Conservation (phyloP, 148 eudicot species). For the Nepenthes mirabilis region DNA sequence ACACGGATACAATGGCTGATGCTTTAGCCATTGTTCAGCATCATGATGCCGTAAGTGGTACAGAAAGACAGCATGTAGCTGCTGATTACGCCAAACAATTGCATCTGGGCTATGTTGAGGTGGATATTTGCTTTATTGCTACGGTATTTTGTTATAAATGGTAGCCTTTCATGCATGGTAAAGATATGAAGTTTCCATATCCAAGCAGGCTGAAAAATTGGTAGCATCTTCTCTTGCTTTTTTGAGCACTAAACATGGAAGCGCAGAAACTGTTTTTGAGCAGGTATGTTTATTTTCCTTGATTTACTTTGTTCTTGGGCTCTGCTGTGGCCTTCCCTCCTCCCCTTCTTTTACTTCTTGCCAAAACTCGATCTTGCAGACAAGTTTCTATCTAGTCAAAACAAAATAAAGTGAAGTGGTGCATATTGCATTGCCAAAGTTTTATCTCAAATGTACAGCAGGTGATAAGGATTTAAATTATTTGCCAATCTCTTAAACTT, state of each 20-base stretch:
- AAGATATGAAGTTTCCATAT: neutral
- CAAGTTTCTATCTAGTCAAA: too few relatives aligned
- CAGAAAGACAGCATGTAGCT: constrained; percentile 66
- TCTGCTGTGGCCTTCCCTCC: neutral
- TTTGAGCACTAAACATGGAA: constrained; percentile 18
- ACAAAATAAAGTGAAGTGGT: too few relatives aligned
- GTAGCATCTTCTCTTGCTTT: constrained; percentile 64
- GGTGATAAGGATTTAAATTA: too few relatives aligned
- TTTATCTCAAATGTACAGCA: too few relatives aligned
- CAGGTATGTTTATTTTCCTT: constrained; percentile 31
- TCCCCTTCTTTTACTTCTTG: neutral
- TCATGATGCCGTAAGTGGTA: constrained; percentile 80
- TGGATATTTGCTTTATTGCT: constrained; percentile 10
- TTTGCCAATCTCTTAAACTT: too few relatives aligned
- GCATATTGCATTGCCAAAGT: too few relatives aligned
- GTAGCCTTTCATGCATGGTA: neutral
- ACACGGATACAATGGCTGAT: constrained; percentile 45
- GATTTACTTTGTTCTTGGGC: constrained; percentile 8
- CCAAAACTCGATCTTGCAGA: too few relatives aligned
- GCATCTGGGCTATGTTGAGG: constrained; percentile 54
- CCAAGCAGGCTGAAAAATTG: constrained; percentile 72
- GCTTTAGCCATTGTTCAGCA: constrained; percentile 75
- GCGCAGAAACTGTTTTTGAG: constrained; percentile 38
- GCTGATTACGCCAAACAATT: constrained; percentile 60
- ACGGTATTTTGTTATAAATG: neutral